Percentiles rank a stretch among this genome's conserved stretches.
Evolutionary conservation across 2,329 filamentous ascomycete genomes (phyloP).

Genomic region (Aspergillus fischeri): DNA sequence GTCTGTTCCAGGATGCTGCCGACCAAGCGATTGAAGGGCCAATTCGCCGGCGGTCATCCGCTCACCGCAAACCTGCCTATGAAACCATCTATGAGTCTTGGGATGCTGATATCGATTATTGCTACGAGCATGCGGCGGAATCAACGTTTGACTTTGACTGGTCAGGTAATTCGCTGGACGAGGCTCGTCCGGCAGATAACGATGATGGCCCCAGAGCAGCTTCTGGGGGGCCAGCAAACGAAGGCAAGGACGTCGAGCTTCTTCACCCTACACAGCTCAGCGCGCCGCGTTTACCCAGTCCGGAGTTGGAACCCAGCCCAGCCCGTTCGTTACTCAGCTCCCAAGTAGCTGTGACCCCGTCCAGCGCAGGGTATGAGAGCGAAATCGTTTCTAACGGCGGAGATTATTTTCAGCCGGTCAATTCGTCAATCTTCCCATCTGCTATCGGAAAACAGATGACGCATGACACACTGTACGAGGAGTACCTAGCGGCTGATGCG

Average conservation of each 20-base stretch:
- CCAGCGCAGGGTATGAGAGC: slow-evolving; percentile 24
- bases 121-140: slow-evolving; percentile 58
- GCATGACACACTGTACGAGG: slow-evolving; percentile 35
- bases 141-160: slow-evolving; percentile 60
- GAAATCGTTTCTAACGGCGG: slow-evolving; percentile 20
- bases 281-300: slow-evolving; percentile 24
- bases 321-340: slow-evolving; percentile 26
- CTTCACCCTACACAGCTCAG: slow-evolving; percentile 21
- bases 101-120: slow-evolving; percentile 62
- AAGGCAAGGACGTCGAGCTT: slow-evolving; percentile 8
- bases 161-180: slow-evolving; percentile 39
- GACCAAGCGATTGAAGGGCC: slow-evolving; percentile 13
- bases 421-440: slow-evolving; percentile 27
- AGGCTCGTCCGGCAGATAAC: slow-evolving; percentile 17
- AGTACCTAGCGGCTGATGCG: slow-evolving; percentile 42
- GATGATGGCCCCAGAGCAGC: slow-evolving; percentile 11
- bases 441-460: slow-evolving; percentile 29
- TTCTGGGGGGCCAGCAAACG: slow-evolving; percentile 8
- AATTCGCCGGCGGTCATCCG: slow-evolving; percentile 12
- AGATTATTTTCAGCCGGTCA: slow-evolving; percentile 32
- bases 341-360: slow-evolving; percentile 29
- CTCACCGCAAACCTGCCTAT: slow-evolving; percentile 16
- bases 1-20: slow-evolving; percentile 12
- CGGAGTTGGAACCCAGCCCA: slow-evolving; percentile 32
- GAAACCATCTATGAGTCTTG: slow-evolving; percentile 44